Evolutionary conservation across 1,284 basidiomycete species (phyloP).

Genomic region (Puccinia sorghi): DNA sequence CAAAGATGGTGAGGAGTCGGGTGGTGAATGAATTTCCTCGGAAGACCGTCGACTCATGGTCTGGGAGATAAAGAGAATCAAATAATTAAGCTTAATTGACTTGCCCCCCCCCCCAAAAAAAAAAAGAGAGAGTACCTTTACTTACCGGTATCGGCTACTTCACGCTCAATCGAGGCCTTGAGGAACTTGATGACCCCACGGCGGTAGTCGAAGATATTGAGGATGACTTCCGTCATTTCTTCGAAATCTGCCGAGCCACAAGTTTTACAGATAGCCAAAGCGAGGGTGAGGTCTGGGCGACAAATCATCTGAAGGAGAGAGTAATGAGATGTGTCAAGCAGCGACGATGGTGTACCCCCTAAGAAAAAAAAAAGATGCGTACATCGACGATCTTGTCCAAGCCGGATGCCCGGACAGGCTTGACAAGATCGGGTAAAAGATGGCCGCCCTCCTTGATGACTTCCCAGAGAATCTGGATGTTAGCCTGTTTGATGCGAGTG

Average conservation of each 20-base stretch:
- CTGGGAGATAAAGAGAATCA: slow-evolving; percentile 62
- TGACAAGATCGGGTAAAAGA: slow-evolving; percentile 24
- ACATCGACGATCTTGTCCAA: slow-evolving; percentile 45
- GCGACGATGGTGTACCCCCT: neutral
- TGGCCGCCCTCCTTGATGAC: slow-evolving; percentile 47
- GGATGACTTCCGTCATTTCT: slow-evolving; percentile 74
- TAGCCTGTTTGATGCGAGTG: slow-evolving; percentile 36
- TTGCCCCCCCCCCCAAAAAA: slow-evolving; percentile 9
- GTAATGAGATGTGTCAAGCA: neutral
- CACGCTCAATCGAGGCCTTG: slow-evolving; percentile 79
- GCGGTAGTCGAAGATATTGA: slow-evolving; percentile 80
- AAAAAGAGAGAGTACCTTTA: neutral
- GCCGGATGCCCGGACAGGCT: slow-evolving; percentile 25
- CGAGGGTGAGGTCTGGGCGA: slow-evolving; percentile 62
- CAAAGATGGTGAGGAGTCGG: slow-evolving; percentile 78
- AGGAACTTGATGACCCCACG: slow-evolving; percentile 70
- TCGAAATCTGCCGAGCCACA: slow-evolving; percentile 77
- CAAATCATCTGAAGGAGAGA: slow-evolving; percentile 39
- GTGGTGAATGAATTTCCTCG: slow-evolving; percentile 82
- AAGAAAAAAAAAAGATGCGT: neutral
- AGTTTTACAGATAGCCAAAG: slow-evolving; percentile 79
- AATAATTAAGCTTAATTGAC: neutral
- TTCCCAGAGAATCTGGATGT: slow-evolving; percentile 48
- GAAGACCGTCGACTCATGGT: slow-evolving; percentile 76
- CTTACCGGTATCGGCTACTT: slow-evolving; percentile 73